A percentile compares a stretch with the other conserved stretches of the same genome.
Evolutionary conservation across 2,329 filamentous ascomycete species (phyloP).

Genomic region (Calonectria hongkongensis): DNA sequence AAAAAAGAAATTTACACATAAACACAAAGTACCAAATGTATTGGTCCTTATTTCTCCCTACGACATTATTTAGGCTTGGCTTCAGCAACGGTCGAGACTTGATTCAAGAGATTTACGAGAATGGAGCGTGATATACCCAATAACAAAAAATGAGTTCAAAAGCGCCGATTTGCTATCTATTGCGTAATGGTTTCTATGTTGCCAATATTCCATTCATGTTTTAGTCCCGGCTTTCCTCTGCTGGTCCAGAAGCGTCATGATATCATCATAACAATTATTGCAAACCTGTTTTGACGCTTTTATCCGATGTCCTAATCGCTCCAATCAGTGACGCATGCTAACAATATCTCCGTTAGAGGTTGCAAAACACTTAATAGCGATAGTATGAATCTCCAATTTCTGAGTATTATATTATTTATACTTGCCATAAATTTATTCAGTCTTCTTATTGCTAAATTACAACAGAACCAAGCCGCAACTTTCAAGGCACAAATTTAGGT

Average conservation of each 20-base stretch:
- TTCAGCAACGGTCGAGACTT: background rate
- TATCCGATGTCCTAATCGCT: background rate
- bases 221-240: background rate
- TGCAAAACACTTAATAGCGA: background rate
- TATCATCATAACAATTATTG: background rate
- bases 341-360: background rate
- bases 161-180: background rate
- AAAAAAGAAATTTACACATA: background rate
- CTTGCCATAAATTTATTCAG: background rate
- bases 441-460: background rate
- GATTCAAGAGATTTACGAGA: slow-evolving; percentile 9
- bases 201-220: background rate
- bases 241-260: background rate
- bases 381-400: background rate
- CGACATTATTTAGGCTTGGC: background rate
- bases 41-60: background rate
- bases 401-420: background rate
- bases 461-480: too few relatives aligned
- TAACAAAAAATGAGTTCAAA: background rate
- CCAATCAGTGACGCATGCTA: too few relatives aligned
- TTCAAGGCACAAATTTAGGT: too few relatives aligned
- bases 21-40: slow-evolving; percentile 1
- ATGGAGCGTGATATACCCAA: slow-evolving; percentile 10
- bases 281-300: background rate
- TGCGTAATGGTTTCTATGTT: background rate